Conservation (phyloP, 768 basidiomycete species). For the Gymnopilus dilepis region DNA sequence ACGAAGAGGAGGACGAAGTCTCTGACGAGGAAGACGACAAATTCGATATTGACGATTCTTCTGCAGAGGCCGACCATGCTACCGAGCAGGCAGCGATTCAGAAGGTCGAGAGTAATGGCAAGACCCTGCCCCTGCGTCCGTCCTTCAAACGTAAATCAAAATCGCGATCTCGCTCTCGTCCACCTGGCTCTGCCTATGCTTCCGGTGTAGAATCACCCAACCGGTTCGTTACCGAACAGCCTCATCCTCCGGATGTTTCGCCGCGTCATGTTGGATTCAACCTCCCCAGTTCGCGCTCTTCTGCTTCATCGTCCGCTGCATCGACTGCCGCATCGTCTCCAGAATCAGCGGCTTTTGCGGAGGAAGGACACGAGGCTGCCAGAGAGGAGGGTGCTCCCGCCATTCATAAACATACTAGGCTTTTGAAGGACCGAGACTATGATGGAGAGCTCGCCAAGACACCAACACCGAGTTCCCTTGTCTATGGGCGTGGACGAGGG, state of each 20-base stretch:
- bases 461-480: slow-evolving; percentile 55
- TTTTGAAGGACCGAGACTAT: slow-evolving; percentile 63
- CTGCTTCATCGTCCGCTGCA: slow-evolving; percentile 39
- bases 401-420: slow-evolving; percentile 50
- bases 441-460: slow-evolving; percentile 63
- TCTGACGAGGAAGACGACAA: slow-evolving; percentile 69
- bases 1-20: slow-evolving; percentile 55
- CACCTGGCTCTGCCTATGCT: slow-evolving; percentile 42
- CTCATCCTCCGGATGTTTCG: slow-evolving; percentile 50
- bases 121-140: slow-evolving; percentile 12
- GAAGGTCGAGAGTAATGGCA: slow-evolving; percentile 1
- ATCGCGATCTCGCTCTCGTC: slow-evolving; percentile 50
- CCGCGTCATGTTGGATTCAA: slow-evolving; percentile 60
- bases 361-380: slow-evolving; percentile 36
- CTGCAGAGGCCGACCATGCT: slow-evolving; percentile 51
- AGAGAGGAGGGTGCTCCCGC: slow-evolving; percentile 39
- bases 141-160: slow-evolving; percentile 36
- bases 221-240: slow-evolving; percentile 58
- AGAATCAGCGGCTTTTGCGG: slow-evolving; percentile 14
- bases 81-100: slow-evolving; percentile 21
- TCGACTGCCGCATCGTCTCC: neutral
- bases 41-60: slow-evolving; percentile 94
- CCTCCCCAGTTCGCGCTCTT: slow-evolving; percentile 34
- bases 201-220: slow-evolving; percentile 72
- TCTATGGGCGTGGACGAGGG: slow-evolving; percentile 36